Base-by-base conservation (phyloP, 2,329 filamentous ascomycete species). In the Penicillium sp. region DNA sequence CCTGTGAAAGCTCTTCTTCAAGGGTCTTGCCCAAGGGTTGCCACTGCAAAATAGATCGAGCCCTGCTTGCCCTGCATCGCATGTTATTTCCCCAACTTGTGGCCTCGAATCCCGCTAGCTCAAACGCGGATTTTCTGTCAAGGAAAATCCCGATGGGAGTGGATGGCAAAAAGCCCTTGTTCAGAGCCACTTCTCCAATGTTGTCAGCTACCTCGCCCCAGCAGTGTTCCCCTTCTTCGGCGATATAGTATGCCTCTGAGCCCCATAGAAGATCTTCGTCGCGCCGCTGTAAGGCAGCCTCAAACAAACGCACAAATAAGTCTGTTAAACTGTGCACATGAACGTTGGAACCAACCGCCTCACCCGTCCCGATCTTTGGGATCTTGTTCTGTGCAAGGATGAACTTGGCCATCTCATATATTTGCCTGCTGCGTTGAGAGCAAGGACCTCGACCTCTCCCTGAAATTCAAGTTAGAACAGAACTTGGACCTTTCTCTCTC, bases 361-460 rank as follows among this genome's bases (percentile, higher is more conserved):
- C 24, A 2, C 56, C 56, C 3, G 22, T 36, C 5, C 56, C 52
- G 27, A 61, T 61, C 5, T 50, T 47, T 2, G 59, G 56, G 6
- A 31, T 45, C 16, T 52, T 56, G 9, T 42, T 29, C 8, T 40
- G 27, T 22, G 46, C 18, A 5, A 59, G 43, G 2, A 43, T 57
- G 14, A 36, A 47, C 45, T 24, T 48, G 3, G 56, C 42, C 39
- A 61, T 31, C 27, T 59, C 54, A 29, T 59, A 57, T 10, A 61
- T 34, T 32, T 57, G 59, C 44, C 52, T 36, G 31, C 56, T 57
- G 18, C 59, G 59, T 21, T 52, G 43, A 8, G 49, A 59, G 18
- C 51, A 55, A 1, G 56, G 52, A 4, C 59, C 59, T 21, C 52
- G 51, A 4, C 54, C 59, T 10, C 5, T n/a, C 21, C 53, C 53